Percentiles rank a stretch among this genome's conserved stretches.
These are phyloP conservation scores for Emericellopsis terricola DNA, from an alignment of 495 filamentous ascomycete genomes.

Conservation along the genomic window DNA sequence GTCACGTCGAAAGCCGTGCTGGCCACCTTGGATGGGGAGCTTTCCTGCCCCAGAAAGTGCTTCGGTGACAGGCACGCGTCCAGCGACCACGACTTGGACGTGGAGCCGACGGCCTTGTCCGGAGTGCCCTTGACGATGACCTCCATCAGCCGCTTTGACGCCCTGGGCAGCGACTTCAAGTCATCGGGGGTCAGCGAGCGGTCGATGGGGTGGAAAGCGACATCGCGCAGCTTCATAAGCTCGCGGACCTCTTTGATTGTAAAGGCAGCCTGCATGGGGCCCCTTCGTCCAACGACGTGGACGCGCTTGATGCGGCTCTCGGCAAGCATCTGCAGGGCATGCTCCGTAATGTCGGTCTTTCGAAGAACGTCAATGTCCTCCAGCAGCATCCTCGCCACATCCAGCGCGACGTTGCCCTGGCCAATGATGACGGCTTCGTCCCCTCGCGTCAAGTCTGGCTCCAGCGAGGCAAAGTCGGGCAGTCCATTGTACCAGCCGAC, in stretches of 20 bases:
- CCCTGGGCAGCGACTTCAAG: slow-evolving; percentile 45
- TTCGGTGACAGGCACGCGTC: slow-evolving; percentile 65
- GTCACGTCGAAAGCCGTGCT: slow-evolving; percentile 52
- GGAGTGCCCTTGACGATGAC: slow-evolving; percentile 56
- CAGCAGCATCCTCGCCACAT: slow-evolving; percentile 79
- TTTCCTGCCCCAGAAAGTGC: slow-evolving; percentile 36
- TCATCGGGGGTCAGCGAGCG: slow-evolving; percentile 43
- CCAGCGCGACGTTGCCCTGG: slow-evolving; percentile 89
- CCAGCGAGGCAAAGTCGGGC: slow-evolving; percentile 61
- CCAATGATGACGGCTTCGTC: slow-evolving; percentile 83
- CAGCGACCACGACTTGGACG: slow-evolving; percentile 60
- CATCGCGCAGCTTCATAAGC: slow-evolving; percentile 55
- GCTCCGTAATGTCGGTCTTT: slow-evolving; percentile 73
- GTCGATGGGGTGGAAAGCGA: slow-evolving; percentile 55
- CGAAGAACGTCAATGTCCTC: slow-evolving; percentile 49
- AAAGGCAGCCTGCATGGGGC: slow-evolving; percentile 81
- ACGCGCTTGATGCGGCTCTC: slow-evolving; percentile 65
- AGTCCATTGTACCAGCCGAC: slow-evolving; percentile 98
- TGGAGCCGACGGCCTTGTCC: slow-evolving; percentile 19
- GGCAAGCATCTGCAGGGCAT: slow-evolving; percentile 56
- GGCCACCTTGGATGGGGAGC: slow-evolving; percentile 27
- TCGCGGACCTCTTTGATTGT: slow-evolving; percentile 89
- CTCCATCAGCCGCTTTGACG: slow-evolving; percentile 59
- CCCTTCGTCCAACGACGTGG: slow-evolving; percentile 68
- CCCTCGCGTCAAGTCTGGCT: slow-evolving; percentile 55